Base-by-base conservation (phyloP, 768 basidiomycete genomes). In the Suillus plorans region DNA sequence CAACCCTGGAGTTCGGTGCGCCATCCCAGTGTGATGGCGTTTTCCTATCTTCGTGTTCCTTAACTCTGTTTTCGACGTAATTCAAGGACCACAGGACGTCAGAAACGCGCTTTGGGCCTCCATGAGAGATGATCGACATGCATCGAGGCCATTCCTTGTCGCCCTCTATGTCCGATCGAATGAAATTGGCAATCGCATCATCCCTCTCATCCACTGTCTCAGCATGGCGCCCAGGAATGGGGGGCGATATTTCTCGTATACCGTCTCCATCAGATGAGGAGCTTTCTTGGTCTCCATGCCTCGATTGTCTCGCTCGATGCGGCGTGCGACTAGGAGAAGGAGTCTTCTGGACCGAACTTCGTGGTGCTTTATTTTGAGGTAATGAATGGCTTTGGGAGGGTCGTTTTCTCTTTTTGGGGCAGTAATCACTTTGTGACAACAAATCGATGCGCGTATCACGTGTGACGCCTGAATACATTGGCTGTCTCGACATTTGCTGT, bases 61-160 rank as follows among this genome's bases (percentile, higher is more conserved):
- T 80, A 37, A 85, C 73, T 73, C 83, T 79, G 39, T 79, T 71
- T 66, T 86, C 80, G 49, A 89, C 80, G 69, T 86, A 83, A 18
- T 71, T 70, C 66, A 86, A 90, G 68, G 85, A 83, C 45, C 77
- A 76, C 63, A 86, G 62, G 39, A 84, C 73, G 49, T 80, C 81
- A 10, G 76, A 73, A 12, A 80, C 77, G 13, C 78, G 76, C 42
- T 78, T 79, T n/a, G 74, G 78, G 44, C 66, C 74, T 10, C 77
- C 80, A 62, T 78, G 80, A 7, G 78, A 77, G 63, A 77, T 72
- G 22, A 58, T 58, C 9, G 57, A 58, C 72, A 83, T 86, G 68
- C 83, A 87, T 12, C 77, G 76, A 10, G 66, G 63, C 80, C 83
- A 88, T 28, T 70, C 77, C 2, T 74, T 68, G 63, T 87, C 82